A percentile compares a stretch with the other conserved stretches of the same genome.
These are phyloP conservation scores for Pythium aquatile DNA, from an alignment of 352 stramenopile species.

Conservation along the genomic window DNA sequence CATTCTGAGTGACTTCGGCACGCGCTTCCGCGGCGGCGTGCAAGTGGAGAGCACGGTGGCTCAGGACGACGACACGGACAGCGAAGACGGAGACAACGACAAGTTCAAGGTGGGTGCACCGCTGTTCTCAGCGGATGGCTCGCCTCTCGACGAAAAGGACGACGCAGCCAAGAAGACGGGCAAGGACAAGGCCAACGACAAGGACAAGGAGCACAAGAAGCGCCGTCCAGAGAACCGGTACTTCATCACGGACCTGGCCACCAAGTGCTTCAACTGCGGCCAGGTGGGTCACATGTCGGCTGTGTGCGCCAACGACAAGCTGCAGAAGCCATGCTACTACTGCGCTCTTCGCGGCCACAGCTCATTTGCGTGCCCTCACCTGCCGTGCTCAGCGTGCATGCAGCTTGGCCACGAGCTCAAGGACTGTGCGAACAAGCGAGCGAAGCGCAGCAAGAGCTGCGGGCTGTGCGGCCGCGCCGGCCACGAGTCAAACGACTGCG, in stretches of 20 bases:
- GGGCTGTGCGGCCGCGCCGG: constrained; percentile 52
- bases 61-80: constrained; percentile 30
- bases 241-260: constrained; percentile 78
- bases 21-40: constrained; percentile 62
- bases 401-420: constrained; percentile 65
- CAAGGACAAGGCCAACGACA: constrained; percentile 12
- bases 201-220: constrained; percentile 33
- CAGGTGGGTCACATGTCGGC: constrained; percentile 75
- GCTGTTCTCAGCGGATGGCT: constrained; percentile 33
- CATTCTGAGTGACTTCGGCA: constrained; percentile 81
- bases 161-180: constrained; percentile 14
- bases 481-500: constrained; percentile 46
- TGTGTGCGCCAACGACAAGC: constrained; percentile 73
- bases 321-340: constrained; percentile 77
- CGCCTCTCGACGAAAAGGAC: constrained; percentile 9
- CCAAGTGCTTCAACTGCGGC: constrained; percentile 84
- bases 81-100: constrained; percentile 16
- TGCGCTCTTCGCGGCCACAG: constrained; percentile 73
- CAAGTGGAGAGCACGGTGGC: constrained; percentile 46
- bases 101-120: constrained; percentile 52
- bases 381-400: constrained; percentile 66
- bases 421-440: constrained; percentile 56
- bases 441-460: constrained; percentile 39
- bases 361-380: constrained; percentile 60
- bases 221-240: constrained; percentile 70